Conservation (phyloP, 2,329 filamentous ascomycete species). For the Pyrenophora seminiperda region DNA sequence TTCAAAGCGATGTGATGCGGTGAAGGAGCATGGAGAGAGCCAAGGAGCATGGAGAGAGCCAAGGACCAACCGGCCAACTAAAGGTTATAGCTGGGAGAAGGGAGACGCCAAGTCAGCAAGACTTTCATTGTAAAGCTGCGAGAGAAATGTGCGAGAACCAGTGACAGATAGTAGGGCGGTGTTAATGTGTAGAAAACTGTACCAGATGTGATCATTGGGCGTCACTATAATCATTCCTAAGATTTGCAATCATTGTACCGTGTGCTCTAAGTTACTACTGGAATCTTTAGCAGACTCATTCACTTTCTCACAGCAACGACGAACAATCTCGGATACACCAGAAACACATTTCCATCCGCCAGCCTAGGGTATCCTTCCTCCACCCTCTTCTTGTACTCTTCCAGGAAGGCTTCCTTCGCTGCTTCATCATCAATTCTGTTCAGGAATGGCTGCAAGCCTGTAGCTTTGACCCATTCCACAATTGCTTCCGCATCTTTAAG, state of each 20-base stretch:
- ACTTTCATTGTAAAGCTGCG: too few species aligned
- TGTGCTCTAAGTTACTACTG: too few species aligned
- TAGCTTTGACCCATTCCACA: slow-evolving; percentile 65
- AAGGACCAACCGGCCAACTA: too few species aligned
- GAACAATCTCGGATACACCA: slow-evolving; percentile 63
- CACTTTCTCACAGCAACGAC: slow-evolving; percentile 51
- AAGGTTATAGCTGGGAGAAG: too few species aligned
- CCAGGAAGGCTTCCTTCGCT: slow-evolving; percentile 51
- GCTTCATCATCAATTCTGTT: slow-evolving; percentile 53
- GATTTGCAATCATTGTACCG: too few species aligned
- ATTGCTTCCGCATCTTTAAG: slow-evolving; percentile 57
- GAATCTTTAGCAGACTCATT: neutral
- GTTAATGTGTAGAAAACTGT: too few species aligned
- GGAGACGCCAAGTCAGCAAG: neutral
- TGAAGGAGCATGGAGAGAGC: neutral
- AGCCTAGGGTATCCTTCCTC: slow-evolving; percentile 52
- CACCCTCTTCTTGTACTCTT: slow-evolving; percentile 55
- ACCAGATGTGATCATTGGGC: too few species aligned
- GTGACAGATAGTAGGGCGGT: too few species aligned
- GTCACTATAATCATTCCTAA: too few species aligned
- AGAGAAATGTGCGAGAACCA: too few species aligned
- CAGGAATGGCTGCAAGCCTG: slow-evolving; percentile 61
- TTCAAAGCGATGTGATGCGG: slow-evolving; percentile 1
- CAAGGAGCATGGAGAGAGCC: neutral
- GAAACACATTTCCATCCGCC: slow-evolving; percentile 59